Evolutionary conservation across 805 yeast genomes (phyloP), one percentile per base, ranked within the genome.

Genomic region (Starmera dryadoides): DNA sequence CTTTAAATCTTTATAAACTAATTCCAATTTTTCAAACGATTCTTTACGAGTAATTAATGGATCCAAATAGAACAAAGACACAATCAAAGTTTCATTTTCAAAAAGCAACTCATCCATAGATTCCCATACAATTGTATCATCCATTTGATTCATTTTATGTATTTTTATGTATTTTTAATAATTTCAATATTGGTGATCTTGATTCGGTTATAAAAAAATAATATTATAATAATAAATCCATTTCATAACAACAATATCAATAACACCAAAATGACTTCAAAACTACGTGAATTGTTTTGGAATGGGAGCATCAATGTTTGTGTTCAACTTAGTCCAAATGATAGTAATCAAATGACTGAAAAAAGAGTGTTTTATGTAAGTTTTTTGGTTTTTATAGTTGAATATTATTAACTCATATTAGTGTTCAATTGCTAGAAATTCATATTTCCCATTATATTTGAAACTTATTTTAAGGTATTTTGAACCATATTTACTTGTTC

Each of bases 361-460:
- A 22, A 25, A 2, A 37, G 43, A 4, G 43, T 45, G 23, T 44
- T 35, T 37, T 45, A 42, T 25, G 39, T 42, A 18, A 19, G 44
- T 36, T 18, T 12, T 5, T 7, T 4, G n/a, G n/a, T 9, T 9
- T 21, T 23, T 17, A 5, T 4, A 12, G 14, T 15, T 21, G 18
- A 11, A 9, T 20, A n/a, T 4, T 16, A 16, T 4, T 14, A 42
- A 20, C 47, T 41, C 34, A 21, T 42, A 33, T 26, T 49, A 30
- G 40, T 50, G 38, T 3, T 12, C 39, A 4, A 43, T 60, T 4
- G 54, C 59, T 39, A 64, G 88, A 43, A 73, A 76, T 47, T 58
- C 74, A 16, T 83, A 79, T 48, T 56, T 81, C 22, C 76, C 79
- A 3, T 36, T 67, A 3, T 59, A 65, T 37, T 60, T 68, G 37